These are phyloP conservation scores for Stephania japonica DNA, from an alignment of 164 flowering plant species.

Conservation along the genomic window DNA sequence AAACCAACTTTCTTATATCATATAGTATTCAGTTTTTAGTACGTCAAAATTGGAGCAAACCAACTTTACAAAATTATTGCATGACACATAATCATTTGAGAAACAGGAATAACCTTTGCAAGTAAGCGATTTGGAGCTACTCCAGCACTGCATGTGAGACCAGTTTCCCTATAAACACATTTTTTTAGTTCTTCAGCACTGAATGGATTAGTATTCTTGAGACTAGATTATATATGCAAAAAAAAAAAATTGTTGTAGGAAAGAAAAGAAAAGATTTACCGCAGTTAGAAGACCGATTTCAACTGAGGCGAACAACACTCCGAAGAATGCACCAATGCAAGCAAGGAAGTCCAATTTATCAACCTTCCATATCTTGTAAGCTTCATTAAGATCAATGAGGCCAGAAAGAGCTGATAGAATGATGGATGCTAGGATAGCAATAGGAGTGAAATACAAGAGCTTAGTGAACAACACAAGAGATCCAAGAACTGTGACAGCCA, in stretches of 20 bases:
- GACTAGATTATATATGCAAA: too few species aligned
- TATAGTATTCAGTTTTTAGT: too few species aligned
- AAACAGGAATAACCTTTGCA: too few species aligned
- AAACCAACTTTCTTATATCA: too few species aligned
- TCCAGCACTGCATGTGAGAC: too few species aligned
- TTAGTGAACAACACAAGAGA: constrained; percentile 50
- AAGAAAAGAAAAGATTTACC: constrained; percentile 31
- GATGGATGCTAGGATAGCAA: constrained; percentile 70
- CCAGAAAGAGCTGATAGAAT: constrained; percentile 81
- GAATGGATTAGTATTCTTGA: too few species aligned
- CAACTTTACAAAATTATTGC: too few species aligned
- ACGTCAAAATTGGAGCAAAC: too few species aligned
- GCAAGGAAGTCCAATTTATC: constrained; percentile 83
- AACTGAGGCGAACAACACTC: constrained; percentile 71
- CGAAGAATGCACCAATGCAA: constrained; percentile 72
- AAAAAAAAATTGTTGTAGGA: neutral
- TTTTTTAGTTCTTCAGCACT: too few species aligned
- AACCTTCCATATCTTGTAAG: constrained; percentile 52
- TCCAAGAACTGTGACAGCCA: constrained; percentile 64
- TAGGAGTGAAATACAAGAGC: constrained; percentile 79
- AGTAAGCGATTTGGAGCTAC: too few species aligned
- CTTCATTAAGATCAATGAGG: constrained; percentile 57
- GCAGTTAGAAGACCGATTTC: constrained; percentile 75
- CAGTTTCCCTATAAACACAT: too few species aligned
- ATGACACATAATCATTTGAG: too few species aligned